A percentile compares a stretch with the other conserved stretches of the same genome.
phyloP scores from a whole-genome alignment of 495 filamentous ascomycete species.

The Parathielavia hyrcaniae region DNA sequence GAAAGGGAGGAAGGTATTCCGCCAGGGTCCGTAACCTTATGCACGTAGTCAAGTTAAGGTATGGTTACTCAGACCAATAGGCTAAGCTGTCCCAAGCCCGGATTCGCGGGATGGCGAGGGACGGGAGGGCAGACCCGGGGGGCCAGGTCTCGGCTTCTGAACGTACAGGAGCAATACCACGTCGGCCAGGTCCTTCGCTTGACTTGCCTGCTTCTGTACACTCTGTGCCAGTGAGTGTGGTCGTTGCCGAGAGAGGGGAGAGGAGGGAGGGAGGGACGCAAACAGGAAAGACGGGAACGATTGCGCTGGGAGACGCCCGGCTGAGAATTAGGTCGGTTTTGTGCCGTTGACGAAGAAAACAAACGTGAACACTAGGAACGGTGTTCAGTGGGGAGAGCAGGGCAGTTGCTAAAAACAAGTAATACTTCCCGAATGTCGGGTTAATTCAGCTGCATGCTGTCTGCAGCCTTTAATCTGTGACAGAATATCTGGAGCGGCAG shows the following conservation, averaged over 20 bases:
- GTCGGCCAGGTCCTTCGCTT: background rate
- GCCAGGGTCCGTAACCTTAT: background rate
- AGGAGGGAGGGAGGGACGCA: background rate
- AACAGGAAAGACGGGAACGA: background rate
- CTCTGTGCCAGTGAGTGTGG: background rate
- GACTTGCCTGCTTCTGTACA: background rate
- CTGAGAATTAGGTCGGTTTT: background rate
- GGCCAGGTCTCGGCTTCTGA: background rate
- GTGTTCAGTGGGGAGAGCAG: slow-evolving; percentile 7
- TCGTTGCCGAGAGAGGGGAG: background rate
- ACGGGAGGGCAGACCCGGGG: background rate
- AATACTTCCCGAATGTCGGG: background rate
- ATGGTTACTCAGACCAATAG: slow-evolving; percentile 17
- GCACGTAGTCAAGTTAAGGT: slow-evolving; percentile 5
- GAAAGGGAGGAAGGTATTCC: background rate
- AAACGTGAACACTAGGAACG: background rate
- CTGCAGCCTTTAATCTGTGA: background rate
- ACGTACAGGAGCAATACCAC: background rate
- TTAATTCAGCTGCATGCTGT: slow-evolving; percentile 10
- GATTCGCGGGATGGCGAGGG: background rate
- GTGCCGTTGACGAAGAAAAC: background rate
- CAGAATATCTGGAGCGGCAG: slow-evolving; percentile 4
- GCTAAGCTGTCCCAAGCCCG: slow-evolving; percentile 11
- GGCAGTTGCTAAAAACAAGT: slow-evolving; percentile 12
- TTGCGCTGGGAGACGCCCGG: background rate